Evolutionary conservation across 164 flowering plant genomes (phyloP).

Genomic region (Nymphaea colorata): DNA sequence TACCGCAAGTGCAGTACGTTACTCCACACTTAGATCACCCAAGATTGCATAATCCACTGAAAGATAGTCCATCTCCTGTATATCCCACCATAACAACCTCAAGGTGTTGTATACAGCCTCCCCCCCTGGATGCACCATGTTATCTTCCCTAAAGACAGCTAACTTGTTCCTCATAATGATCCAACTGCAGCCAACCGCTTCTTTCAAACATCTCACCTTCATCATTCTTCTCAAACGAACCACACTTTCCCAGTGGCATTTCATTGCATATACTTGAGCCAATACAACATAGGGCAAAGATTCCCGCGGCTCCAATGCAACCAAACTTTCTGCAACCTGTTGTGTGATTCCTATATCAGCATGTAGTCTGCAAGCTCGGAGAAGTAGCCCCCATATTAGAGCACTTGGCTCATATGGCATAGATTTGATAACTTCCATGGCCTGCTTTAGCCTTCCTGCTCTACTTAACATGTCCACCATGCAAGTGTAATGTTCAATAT

Average conservation of each 20-base stretch:
- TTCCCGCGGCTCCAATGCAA: constrained; percentile 30
- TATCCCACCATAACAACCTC: constrained; percentile 13
- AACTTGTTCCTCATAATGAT: constrained; percentile 30
- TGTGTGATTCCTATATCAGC: constrained; percentile 34
- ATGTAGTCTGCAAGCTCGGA: constrained; percentile 20
- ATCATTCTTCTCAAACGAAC: constrained; percentile 32
- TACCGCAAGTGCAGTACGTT: too few species aligned
- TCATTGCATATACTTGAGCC: constrained; percentile 31
- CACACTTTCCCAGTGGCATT: constrained; percentile 52
- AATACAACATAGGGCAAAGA: constrained; percentile 36
- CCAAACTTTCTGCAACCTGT: constrained; percentile 31
- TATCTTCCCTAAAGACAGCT: constrained; percentile 21
- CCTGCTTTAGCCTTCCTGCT: constrained; percentile 34
- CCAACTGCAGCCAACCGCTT: constrained; percentile 37
- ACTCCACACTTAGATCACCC: too few species aligned
- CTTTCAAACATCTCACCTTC: constrained; percentile 20
- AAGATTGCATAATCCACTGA: too few species aligned
- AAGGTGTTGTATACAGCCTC: constrained; percentile 18
- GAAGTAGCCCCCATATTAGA: constrained; percentile 29
- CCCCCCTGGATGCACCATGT: constrained; percentile 24
- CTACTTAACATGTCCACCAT: constrained; percentile 37
- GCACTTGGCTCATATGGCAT: constrained; percentile 31
- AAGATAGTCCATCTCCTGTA: too few species aligned
- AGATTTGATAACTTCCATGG: constrained; percentile 20
- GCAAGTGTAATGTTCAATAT: constrained; percentile 37